phyloP scores from a whole-genome alignment of 202 grass and related monocot species.

The Panicum hallii region DNA sequence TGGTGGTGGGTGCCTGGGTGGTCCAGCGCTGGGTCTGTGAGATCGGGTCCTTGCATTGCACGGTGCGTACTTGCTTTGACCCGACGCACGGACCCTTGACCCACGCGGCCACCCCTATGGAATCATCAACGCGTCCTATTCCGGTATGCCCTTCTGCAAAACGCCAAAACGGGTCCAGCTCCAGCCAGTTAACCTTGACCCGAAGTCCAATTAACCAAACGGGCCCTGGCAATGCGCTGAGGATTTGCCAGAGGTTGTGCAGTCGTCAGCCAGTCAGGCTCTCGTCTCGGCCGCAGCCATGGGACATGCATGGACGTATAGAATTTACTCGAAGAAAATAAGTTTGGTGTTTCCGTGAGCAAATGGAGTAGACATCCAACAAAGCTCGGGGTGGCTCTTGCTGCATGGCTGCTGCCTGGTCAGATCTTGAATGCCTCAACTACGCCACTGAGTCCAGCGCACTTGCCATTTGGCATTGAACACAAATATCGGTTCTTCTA shows the following conservation, averaged over 20 bases:
- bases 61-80: constrained; percentile 26
- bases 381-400: no score
- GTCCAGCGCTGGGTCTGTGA: neutral
- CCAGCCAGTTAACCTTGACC: neutral
- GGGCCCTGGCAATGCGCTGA: neutral
- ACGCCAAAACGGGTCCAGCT: neutral
- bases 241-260: neutral
- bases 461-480: neutral
- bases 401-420: no score
- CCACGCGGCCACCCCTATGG: no score
- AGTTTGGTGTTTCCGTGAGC: no score
- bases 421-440: no score
- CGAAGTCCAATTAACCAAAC: neutral
- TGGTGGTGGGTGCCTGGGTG: neutral
- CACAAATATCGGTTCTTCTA: neutral
- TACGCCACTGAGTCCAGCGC: no score
- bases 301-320: no score
- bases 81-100: neutral
- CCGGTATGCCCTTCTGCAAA: neutral
- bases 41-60: neutral
- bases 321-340: no score
- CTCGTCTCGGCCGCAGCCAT: no score
- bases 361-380: no score
- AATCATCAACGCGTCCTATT: no score
- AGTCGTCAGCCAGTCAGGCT: no score